These are phyloP conservation scores for Leccinum subgranulosum DNA, from an alignment of 768 basidiomycete genomes.

Conservation along the genomic window DNA sequence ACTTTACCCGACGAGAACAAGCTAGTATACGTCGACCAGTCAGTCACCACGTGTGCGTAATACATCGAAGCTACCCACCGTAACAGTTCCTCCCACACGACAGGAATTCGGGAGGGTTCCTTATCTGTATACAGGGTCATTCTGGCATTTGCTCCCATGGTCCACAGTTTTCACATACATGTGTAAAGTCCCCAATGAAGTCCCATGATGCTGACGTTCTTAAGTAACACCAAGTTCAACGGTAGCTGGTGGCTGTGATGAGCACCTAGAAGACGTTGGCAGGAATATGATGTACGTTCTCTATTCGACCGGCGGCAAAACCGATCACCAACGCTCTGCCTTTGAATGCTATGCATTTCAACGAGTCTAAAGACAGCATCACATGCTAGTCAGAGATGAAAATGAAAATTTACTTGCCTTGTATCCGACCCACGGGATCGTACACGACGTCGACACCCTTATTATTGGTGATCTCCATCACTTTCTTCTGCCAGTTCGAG, in stretches of 20 bases:
- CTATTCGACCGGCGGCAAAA: constrained; percentile 35
- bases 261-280: neutral
- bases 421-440: constrained; percentile 82
- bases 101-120: constrained; percentile 59
- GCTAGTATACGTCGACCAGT: constrained; percentile 39
- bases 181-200: constrained; percentile 85
- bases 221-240: constrained; percentile 76
- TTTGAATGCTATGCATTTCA: constrained; percentile 95
- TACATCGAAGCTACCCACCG: constrained; percentile 38
- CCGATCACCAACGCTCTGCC: constrained; percentile 92
- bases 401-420: constrained; percentile 38
- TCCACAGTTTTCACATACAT: constrained; percentile 40
- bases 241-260: constrained; percentile 54
- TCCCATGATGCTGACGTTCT: constrained; percentile 82
- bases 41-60: neutral
- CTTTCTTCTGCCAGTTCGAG: constrained; percentile 86
- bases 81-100: constrained; percentile 73
- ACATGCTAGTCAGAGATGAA: neutral
- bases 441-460: constrained; percentile 86
- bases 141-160: neutral
- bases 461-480: constrained; percentile 76
- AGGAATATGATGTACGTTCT: constrained; percentile 11
- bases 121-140: constrained; percentile 40
- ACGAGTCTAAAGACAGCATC: constrained; percentile 48
- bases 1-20: constrained; percentile 65